Conservation (phyloP, 2,329 filamentous ascomycete species). For the Dothideomycetidae sp. region DNA sequence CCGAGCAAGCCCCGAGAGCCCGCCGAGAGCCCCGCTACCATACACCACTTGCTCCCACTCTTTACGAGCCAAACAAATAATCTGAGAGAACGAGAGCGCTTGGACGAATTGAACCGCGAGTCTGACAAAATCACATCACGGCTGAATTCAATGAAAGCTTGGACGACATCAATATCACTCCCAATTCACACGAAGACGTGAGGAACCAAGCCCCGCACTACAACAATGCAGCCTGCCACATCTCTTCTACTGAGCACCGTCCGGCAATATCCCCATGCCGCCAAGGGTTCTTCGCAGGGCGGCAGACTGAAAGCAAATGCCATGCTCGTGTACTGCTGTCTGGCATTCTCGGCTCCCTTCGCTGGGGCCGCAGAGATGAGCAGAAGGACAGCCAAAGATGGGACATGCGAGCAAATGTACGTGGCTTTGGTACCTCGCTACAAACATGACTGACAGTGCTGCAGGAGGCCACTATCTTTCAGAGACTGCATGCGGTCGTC, state of each 20-base stretch:
- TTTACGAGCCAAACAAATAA: too few species aligned
- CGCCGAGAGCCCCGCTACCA: too few species aligned
- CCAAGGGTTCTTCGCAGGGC: conserved; percentile 12
- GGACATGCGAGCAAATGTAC: conserved; percentile 21
- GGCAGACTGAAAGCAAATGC: conserved; percentile 18
- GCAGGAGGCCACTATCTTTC: conserved; percentile 23
- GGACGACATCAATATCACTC: too few species aligned
- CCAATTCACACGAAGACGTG: too few species aligned
- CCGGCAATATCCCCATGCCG: conserved; percentile 17
- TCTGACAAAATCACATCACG: too few species aligned
- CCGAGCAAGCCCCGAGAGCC: too few species aligned
- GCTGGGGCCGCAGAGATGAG: conserved; percentile 22
- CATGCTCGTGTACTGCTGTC: conserved; percentile 21
- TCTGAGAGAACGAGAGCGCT: too few species aligned
- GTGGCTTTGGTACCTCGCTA: conserved; percentile 1
- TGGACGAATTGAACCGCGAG: too few species aligned
- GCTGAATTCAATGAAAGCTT: too few species aligned
- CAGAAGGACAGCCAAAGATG: conserved; percentile 19
- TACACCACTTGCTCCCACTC: too few species aligned
- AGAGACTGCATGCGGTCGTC: conserved; percentile 23
- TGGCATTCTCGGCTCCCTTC: conserved; percentile 22
- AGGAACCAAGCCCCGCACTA: too few species aligned
- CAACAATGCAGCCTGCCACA: conserved; percentile 10
- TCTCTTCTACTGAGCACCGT: conserved; percentile 16
- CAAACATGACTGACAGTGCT: not conserved